phyloP scores from a whole-genome alignment of 345 rosid species.

The Excoecaria cochinchinensis region DNA sequence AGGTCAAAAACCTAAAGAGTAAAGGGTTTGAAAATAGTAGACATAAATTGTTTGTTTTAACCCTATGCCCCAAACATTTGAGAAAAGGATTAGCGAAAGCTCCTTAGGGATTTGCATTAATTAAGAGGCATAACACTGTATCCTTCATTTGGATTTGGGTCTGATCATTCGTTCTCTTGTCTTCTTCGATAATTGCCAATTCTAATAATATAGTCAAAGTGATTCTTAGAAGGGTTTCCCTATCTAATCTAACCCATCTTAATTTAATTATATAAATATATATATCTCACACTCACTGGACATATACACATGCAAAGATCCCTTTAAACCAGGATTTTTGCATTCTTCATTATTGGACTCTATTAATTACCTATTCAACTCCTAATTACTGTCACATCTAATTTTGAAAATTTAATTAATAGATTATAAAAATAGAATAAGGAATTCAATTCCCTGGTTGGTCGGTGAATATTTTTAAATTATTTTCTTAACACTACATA shows the following conservation, averaged over 20 bases:
- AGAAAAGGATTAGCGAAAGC: constrained; percentile 22
- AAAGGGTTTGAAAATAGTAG: background rate
- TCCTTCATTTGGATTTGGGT: constrained; percentile 9
- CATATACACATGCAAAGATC: constrained; percentile 10
- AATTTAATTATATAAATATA: background rate
- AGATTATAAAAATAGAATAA: too few relatives aligned
- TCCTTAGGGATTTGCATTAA: constrained; percentile 25
- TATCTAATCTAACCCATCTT: background rate
- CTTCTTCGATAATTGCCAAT: constrained; percentile 12
- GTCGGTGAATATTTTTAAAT: background rate
- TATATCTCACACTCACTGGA: background rate
- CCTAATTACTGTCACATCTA: too few relatives aligned
- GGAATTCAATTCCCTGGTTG: too few relatives aligned
- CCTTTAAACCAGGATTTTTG: background rate
- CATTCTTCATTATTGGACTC: background rate
- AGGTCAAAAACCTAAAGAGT: constrained; percentile 34
- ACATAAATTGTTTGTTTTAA: background rate
- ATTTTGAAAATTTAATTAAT: too few relatives aligned
- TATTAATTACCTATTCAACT: background rate
- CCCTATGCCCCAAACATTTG: constrained; percentile 14
- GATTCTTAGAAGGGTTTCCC: constrained; percentile 3
- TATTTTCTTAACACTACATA: too few relatives aligned
- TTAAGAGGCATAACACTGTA: background rate
- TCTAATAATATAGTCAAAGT: background rate
- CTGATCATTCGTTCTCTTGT: constrained; percentile 18